A percentile compares a stretch with the other conserved stretches of the same genome.
Conservation (phyloP, 257 asterid genomes). For the Orobanche coerulescens region DNA sequence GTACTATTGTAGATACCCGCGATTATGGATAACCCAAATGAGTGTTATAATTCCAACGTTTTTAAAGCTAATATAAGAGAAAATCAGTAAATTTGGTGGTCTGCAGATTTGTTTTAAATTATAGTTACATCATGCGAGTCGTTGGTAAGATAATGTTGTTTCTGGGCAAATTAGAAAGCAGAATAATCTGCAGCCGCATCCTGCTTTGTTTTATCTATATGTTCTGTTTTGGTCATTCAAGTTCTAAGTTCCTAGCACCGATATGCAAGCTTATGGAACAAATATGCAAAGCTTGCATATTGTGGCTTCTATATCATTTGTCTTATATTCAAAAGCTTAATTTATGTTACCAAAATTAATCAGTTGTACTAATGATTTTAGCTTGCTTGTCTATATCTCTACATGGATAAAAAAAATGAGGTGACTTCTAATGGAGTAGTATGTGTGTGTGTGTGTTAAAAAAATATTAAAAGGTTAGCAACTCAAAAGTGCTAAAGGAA, state of each 20-base stretch:
- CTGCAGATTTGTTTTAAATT: not conserved
- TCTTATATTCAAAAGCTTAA: not conserved
- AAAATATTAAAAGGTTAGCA: too few relatives aligned
- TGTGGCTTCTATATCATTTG: not conserved
- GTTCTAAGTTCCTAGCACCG: not conserved
- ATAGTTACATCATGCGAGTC: not conserved
- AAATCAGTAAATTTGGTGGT: not conserved
- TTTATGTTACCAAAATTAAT: not conserved
- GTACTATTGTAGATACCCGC: not conserved
- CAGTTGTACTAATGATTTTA: not conserved
- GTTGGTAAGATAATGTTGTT: not conserved
- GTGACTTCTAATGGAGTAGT: too few relatives aligned
- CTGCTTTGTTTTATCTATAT: not conserved
- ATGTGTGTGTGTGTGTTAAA: too few relatives aligned
- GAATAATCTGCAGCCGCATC: not conserved
- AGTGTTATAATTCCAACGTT: slow-evolving; percentile 2
- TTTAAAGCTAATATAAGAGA: not conserved
- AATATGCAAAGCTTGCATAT: not conserved
- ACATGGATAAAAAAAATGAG: too few relatives aligned
- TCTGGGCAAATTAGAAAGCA: not conserved
- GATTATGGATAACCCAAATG: not conserved
- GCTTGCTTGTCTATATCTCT: not conserved
- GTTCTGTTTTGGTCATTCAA: not conserved
- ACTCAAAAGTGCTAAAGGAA: too few relatives aligned
- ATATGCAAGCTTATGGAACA: not conserved